These are phyloP conservation scores for Colletotrichum sp. DNA, from an alignment of 2,329 filamentous ascomycete genomes.

Conservation along the genomic window DNA sequence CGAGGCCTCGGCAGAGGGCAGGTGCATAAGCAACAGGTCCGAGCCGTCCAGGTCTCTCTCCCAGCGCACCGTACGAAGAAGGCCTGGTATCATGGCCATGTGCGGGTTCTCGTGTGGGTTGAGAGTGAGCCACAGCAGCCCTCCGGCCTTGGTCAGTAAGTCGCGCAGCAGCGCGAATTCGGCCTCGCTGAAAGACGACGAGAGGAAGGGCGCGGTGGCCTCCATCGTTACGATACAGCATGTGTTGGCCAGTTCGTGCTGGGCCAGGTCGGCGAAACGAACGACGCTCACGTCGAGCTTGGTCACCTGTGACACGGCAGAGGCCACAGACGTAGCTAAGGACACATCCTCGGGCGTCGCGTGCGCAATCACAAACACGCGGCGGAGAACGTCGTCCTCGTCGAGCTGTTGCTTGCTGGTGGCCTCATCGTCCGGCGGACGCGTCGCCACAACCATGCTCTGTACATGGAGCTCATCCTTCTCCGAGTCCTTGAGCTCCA, in stretches of 20 bases:
- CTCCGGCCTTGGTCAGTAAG: background rate
- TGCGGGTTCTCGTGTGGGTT: background rate
- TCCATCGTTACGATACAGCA: background rate
- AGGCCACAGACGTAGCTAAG: background rate
- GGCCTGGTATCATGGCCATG: background rate
- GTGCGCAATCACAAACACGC: background rate
- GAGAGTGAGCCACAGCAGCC: background rate
- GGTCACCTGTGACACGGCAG: background rate
- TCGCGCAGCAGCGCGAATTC: background rate
- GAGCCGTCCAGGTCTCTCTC: constrained; percentile 1
- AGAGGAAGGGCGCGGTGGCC: background rate
- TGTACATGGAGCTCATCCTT: background rate
- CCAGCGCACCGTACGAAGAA: constrained; percentile 1
- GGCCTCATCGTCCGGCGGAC: background rate
- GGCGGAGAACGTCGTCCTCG: background rate
- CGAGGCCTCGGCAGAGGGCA: background rate
- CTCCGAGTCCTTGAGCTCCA: background rate
- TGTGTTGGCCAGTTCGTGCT: background rate
- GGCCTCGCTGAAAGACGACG: background rate
- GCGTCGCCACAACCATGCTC: background rate
- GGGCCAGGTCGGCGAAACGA: background rate
- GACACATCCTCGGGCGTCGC: background rate
- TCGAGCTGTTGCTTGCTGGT: background rate
- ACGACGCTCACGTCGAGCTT: background rate
- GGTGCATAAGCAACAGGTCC: background rate